Conservation (phyloP, 1,284 basidiomycete species). For the Ceratobasidium sp. region DNA sequence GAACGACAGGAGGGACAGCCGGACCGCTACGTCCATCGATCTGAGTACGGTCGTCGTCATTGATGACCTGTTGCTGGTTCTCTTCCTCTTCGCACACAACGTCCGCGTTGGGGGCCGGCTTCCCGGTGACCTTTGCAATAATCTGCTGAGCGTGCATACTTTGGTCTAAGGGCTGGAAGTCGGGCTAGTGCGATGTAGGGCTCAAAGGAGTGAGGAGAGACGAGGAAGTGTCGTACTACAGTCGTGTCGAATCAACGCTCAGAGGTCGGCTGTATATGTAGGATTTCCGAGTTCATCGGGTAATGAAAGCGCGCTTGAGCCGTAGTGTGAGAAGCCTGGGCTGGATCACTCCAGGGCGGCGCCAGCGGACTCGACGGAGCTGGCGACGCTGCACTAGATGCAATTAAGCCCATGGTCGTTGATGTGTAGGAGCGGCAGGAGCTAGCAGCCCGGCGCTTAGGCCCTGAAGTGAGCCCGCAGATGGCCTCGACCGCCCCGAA, state of each 20-base stretch:
- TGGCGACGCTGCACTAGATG: background rate
- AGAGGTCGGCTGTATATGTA: conserved; percentile 11
- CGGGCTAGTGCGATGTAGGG: background rate
- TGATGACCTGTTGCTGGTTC: background rate
- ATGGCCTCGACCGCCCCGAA: conserved; percentile 17
- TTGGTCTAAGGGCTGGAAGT: background rate
- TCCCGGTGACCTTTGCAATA: background rate
- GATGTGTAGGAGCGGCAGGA: background rate
- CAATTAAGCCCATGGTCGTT: background rate
- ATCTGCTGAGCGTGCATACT: background rate
- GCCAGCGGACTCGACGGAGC: conserved; percentile 21
- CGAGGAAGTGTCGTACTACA: conserved; percentile 14
- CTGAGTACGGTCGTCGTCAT: conserved; percentile 23
- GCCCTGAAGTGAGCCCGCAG: conserved; percentile 6
- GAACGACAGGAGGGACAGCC: background rate
- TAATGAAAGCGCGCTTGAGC: background rate
- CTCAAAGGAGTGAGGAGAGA: conserved; percentile 18
- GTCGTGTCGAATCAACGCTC: conserved; percentile 13
- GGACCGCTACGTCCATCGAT: conserved; percentile 6
- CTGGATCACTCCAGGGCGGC: conserved; percentile 1
- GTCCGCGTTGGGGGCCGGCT: background rate
- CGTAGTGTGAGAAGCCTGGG: conserved; percentile 16
- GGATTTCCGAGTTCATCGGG: background rate
- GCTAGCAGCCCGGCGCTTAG: conserved; percentile 22
- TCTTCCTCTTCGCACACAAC: background rate